A percentile compares a stretch with the other conserved stretches of the same genome.
Conservation (phyloP, 352 stramenopile genomes). For the Globisporangium polare region DNA sequence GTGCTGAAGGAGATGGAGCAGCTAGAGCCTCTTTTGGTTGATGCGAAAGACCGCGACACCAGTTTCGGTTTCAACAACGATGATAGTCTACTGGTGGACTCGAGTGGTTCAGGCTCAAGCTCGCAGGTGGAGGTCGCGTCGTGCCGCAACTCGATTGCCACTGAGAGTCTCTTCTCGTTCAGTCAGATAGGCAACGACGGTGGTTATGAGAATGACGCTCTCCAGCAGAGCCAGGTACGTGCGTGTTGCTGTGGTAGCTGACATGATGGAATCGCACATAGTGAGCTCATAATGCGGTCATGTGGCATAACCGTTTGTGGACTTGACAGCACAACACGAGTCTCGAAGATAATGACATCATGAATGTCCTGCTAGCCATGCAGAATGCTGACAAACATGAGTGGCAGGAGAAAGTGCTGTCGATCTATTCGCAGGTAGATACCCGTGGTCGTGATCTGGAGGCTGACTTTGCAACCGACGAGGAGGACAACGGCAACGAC, state of each 20-base stretch:
- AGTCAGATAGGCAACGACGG: constrained; percentile 28
- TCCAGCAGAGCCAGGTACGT: constrained; percentile 19
- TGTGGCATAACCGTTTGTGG: not conserved
- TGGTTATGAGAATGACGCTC: constrained; percentile 16
- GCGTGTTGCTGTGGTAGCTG: not conserved
- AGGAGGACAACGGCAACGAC: constrained; percentile 18
- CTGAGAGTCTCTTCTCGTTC: constrained; percentile 45
- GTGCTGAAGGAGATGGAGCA: constrained; percentile 49
- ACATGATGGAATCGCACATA: not conserved
- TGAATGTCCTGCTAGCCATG: constrained; percentile 48
- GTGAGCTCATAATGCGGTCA: not conserved
- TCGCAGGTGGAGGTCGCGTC: constrained; percentile 20
- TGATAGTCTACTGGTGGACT: constrained; percentile 11
- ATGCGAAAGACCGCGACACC: constrained; percentile 1
- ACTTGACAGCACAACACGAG: constrained; percentile 14
- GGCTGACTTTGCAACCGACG: constrained; percentile 11
- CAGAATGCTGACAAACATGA: constrained; percentile 25
- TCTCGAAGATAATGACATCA: constrained; percentile 44
- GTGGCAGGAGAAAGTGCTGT: constrained; percentile 20
- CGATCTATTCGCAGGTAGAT: constrained; percentile 16
- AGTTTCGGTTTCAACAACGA: constrained; percentile 2
- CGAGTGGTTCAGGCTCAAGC: not conserved
- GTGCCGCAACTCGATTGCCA: constrained; percentile 44
- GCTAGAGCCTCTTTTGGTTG: constrained; percentile 6
- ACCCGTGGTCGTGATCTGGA: not conserved